Evolutionary conservation across 345 rosid genomes (phyloP).

Genomic region (Ceriops decandra): DNA sequence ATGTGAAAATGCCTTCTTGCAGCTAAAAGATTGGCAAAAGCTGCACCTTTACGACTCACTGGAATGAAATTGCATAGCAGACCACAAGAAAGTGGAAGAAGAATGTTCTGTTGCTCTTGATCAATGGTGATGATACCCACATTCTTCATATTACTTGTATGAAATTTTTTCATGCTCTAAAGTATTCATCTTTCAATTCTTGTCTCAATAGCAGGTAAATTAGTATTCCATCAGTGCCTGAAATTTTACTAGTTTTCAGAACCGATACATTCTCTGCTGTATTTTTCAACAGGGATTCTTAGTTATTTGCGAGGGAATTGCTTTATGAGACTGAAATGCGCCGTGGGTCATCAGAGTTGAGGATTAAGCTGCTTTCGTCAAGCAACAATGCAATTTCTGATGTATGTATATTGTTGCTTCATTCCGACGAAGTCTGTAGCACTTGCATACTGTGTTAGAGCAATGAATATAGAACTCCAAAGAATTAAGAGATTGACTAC

Average conservation of each 20-base stretch:
- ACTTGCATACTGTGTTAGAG: neutral
- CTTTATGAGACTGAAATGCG: neutral
- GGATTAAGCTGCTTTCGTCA: slow-evolving; percentile 13
- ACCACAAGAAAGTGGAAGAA: slow-evolving; percentile 41
- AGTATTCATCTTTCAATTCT: no score
- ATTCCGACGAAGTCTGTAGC: slow-evolving; percentile 12
- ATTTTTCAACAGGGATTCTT: slow-evolving; percentile 8
- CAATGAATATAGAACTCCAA: no score
- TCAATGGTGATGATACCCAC: slow-evolving; percentile 14
- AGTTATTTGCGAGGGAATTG: neutral
- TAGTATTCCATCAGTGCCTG: neutral
- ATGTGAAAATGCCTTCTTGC: slow-evolving; percentile 24
- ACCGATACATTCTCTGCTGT: neutral
- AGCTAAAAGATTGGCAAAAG: slow-evolving; percentile 64
- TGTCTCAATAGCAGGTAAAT: no score
- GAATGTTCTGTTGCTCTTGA: slow-evolving; percentile 58
- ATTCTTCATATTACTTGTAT: slow-evolving; percentile 7
- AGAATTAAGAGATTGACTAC: no score
- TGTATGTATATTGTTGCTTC: slow-evolving; percentile 17
- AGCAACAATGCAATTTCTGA: slow-evolving; percentile 8
- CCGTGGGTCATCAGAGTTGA: slow-evolving; percentile 11
- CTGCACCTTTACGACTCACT: slow-evolving; percentile 48
- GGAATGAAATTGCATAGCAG: slow-evolving; percentile 62
- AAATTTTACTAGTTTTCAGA: neutral
- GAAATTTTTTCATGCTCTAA: slow-evolving; percentile 5